Evolutionary conservation across 2,329 filamentous ascomycete species (phyloP), one percentile per base, ranked within the genome.

Genomic region (Cladosporium velox): DNA sequence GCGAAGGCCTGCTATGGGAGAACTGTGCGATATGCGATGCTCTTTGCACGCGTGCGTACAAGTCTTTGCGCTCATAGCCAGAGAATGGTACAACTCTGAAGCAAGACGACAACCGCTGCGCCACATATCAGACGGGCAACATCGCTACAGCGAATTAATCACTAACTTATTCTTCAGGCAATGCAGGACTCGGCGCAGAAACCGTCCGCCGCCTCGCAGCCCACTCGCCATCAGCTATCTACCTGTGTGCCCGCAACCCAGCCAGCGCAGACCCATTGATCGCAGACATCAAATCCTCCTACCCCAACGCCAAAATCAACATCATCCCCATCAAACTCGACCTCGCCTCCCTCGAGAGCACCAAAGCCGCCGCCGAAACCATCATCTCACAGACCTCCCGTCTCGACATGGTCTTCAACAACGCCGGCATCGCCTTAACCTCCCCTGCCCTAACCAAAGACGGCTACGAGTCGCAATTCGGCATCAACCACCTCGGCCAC

Each of bases 271-370:
- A 74, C 14, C 69, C 75, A n/a, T 76, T 80, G 24, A 80, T 83
- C 65, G 60, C 72, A 24, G 75, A 78, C n/a, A 75, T 82, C 70
- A 75, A 77, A n/a, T 64, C 69, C 5, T 60, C 68, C 5, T 72
- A 77, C 3, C 77, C 79, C 4, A 70, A 75, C 54, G 76, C 77
- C 32, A 68, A 67, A 64, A 79, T 86, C 64, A 68, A 67, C 65
- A 79, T 86, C 64, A 75, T 77, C 49, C 78, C 79, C 67, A 72
- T 87, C 10, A 73, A 78, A 12, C 79, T 85, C 30, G 84, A 87
- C 69, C 77, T 87, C 15, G 71, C 80, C 0, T 85, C 83, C 0
- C 80, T 87, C 51, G 72, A 77, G 18, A 84, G 82, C 24, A 79
- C 86, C 70, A 78, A 77, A 5, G 68, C 74, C 2, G 83, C 81